These are phyloP conservation scores for Paxillus ammoniavirescens DNA, from an alignment of 768 basidiomycete species.

Conservation along the genomic window DNA sequence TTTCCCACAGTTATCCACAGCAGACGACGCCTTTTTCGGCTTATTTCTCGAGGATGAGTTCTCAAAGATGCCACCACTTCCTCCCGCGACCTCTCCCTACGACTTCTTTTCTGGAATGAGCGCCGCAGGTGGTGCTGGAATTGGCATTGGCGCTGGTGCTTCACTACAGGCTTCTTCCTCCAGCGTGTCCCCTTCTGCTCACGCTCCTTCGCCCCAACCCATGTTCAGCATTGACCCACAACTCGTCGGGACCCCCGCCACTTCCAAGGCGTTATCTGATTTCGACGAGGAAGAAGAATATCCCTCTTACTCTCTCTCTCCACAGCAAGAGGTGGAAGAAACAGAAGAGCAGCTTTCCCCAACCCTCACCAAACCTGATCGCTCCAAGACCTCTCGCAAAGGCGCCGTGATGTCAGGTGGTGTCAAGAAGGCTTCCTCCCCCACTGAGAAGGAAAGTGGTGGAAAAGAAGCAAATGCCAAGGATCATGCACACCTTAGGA, in stretches of 20 bases:
- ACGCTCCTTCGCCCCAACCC: slow-evolving; percentile 26
- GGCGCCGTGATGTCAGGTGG: slow-evolving; percentile 76
- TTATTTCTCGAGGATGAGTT: slow-evolving; percentile 47
- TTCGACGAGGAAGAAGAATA: slow-evolving; percentile 37
- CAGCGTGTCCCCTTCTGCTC: slow-evolving; percentile 9
- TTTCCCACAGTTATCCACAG: slow-evolving; percentile 19
- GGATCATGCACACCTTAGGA: slow-evolving; percentile 27
- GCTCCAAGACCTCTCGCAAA: slow-evolving; percentile 53
- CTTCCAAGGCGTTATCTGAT: slow-evolving; percentile 41
- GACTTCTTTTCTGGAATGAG: slow-evolving; percentile 37
- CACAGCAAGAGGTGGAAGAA: slow-evolving; percentile 31
- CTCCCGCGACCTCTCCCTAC: slow-evolving; percentile 29
- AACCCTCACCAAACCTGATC: slow-evolving; percentile 42
- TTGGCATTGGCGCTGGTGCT: slow-evolving; percentile 25
- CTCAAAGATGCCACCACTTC: slow-evolving; percentile 29
- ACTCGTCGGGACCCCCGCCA: slow-evolving; percentile 65
- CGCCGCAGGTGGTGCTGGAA: slow-evolving; percentile 29
- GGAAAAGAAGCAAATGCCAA: slow-evolving; percentile 17
- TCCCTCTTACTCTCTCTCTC: not conserved
- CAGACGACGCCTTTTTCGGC: slow-evolving; percentile 38
- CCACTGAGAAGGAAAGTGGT: slow-evolving; percentile 33
- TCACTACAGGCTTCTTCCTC: slow-evolving; percentile 21
- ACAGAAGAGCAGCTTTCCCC: slow-evolving; percentile 28
- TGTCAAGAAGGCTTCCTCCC: slow-evolving; percentile 55
- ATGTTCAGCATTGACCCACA: slow-evolving; percentile 68